Conservation (phyloP, 2,329 filamentous ascomycete species). For the Fusarium bulbicola region DNA sequence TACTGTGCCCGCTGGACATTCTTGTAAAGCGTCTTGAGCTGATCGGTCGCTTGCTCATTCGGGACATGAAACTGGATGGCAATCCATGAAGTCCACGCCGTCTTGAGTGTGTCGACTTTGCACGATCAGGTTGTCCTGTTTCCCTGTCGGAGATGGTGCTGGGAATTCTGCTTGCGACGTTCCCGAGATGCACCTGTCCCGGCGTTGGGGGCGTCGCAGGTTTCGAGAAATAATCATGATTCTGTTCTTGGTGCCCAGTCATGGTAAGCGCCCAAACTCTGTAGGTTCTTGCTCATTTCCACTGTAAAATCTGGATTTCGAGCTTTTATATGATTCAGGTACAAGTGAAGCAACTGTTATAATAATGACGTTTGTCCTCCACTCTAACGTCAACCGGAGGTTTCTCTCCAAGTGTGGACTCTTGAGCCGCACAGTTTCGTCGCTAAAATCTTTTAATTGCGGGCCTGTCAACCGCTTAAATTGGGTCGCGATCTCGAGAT, state of each 20-base stretch:
- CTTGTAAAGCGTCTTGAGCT: neutral
- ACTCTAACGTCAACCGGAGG: constrained; percentile 12
- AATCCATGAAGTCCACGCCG: neutral
- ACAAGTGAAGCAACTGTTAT: neutral
- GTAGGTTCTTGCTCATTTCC: neutral
- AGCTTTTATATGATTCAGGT: neutral
- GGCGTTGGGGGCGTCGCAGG: constrained; percentile 9
- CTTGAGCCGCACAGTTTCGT: neutral
- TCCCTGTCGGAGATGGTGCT: constrained; percentile 14
- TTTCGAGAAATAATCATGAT: constrained; percentile 20
- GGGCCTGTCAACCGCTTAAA: constrained; percentile 2
- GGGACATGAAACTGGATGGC: constrained; percentile 1
- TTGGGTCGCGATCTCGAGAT: neutral
- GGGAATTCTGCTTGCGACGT: constrained; percentile 18
- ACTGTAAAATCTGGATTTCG: neutral
- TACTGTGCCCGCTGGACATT: neutral
- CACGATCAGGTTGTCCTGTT: neutral
- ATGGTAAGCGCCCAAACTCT: neutral
- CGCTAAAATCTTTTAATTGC: neutral
- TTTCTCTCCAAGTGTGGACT: constrained; percentile 18
- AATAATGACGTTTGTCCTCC: constrained; percentile 21
- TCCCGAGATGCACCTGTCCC: constrained; percentile 14
- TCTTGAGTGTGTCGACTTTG: neutral
- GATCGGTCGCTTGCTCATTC: neutral
- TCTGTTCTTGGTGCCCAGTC: neutral